A percentile compares a stretch with the other conserved stretches of the same genome.
Conservation (phyloP, 768 basidiomycete genomes). For the Mycena leptocephala region DNA sequence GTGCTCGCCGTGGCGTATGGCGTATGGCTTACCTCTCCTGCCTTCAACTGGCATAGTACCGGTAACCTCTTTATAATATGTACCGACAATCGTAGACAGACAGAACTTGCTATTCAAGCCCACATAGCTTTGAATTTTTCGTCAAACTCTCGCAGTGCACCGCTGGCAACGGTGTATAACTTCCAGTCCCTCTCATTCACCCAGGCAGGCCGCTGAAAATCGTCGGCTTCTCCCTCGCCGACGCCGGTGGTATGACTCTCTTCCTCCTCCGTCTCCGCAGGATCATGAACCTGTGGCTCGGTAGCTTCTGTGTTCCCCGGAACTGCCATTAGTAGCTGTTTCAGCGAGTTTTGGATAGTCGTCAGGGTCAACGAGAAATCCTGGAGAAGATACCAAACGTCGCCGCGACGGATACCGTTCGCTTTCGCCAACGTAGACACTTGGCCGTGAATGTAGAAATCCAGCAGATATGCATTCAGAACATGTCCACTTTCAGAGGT, state of each 20-base stretch:
- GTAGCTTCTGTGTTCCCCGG: slow-evolving; percentile 38
- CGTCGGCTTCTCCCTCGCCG: slow-evolving; percentile 22
- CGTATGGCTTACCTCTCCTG: no score
- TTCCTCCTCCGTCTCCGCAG: slow-evolving; percentile 41
- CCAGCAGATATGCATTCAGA: slow-evolving; percentile 78
- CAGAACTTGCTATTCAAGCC: no score
- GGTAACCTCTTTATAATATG: no score
- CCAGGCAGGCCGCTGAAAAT: slow-evolving; percentile 52
- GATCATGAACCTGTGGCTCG: slow-evolving; percentile 43
- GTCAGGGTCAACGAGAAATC: slow-evolving; percentile 70
- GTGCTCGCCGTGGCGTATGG: no score
- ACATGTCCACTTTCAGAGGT: slow-evolving; percentile 34
- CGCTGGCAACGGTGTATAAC: slow-evolving; percentile 67
- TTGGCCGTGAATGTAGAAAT: slow-evolving; percentile 82
- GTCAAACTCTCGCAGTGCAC: slow-evolving; percentile 64
- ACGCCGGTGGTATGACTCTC: background rate
- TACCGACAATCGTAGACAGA: no score
- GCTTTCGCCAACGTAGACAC: slow-evolving; percentile 61
- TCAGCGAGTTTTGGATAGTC: slow-evolving; percentile 65
- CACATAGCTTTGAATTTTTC: slow-evolving; percentile 77
- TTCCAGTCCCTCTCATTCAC: slow-evolving; percentile 68
- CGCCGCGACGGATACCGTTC: slow-evolving; percentile 74
- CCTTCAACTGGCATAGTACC: no score
- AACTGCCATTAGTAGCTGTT: slow-evolving; percentile 57
- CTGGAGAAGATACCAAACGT: slow-evolving; percentile 77